Base-by-base conservation (phyloP, 208 protist species). In the Zelonia costaricensis region DNA sequence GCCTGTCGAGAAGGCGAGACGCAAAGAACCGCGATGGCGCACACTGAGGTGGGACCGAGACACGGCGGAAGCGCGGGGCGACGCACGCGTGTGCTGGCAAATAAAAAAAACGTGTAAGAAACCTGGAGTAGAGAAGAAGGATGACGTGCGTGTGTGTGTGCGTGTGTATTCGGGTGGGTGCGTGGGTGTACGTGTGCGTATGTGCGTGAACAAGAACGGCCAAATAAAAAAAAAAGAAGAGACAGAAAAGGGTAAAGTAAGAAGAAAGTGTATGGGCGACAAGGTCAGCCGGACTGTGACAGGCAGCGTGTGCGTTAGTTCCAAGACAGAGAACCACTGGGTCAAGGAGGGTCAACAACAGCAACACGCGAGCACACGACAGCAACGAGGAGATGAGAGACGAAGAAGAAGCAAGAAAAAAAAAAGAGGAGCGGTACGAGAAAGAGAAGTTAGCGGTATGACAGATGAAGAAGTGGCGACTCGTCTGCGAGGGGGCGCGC, bases 221-320 rank as follows among this genome's bases (percentile, higher is more conserved):
- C 38, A 4, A 44, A 43, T 18, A 62, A 36, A 16, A 52, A 43
- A 58, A 54, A 60, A 57, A 38, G 33, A 4, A 38, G 10, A 38
- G 10, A 38, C 7, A 38, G 10, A 38, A 10, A 38, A n/a, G n/a
- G n/a, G n/a, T 28, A 51, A 52, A 33, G n/a, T n/a, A 27, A 58
- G 42, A 28, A 40, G n/a, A 39, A 48, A 15, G 36, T 48, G 22
- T 7, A 25, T 38, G 28, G 7, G 45, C 2, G n/a, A 46, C n/a
- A n/a, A n/a, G n/a, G n/a, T n/a, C n/a, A n/a, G n/a, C n/a, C n/a
- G n/a, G n/a, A n/a, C n/a, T n/a, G n/a, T n/a, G n/a, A n/a, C n/a
- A n/a, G n/a, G n/a, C n/a, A n/a, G n/a, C n/a, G n/a, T n/a, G n/a
- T n/a, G n/a, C n/a, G n/a, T n/a, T n/a, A n/a, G n/a, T n/a, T n/a